phyloP scores from a whole-genome alignment of 2,329 filamentous ascomycete species.

The Lachnum nothofagi region DNA sequence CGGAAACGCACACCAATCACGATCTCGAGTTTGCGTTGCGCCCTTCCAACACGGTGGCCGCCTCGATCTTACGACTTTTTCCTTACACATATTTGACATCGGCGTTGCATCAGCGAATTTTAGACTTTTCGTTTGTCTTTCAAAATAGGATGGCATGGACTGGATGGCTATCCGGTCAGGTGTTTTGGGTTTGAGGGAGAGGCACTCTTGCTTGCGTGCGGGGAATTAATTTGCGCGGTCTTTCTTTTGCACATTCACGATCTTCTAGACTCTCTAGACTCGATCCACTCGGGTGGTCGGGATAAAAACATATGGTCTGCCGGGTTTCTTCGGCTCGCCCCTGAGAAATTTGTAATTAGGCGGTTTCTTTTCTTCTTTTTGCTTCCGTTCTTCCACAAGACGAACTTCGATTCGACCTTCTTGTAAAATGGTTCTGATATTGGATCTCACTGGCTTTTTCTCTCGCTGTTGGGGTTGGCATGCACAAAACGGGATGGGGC shows the following conservation, averaged over 20 bases:
- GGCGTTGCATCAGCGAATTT: slow-evolving; percentile 32
- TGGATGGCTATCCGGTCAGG: slow-evolving; percentile 34
- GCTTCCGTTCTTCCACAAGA: slow-evolving; percentile 27
- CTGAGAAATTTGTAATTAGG: slow-evolving; percentile 35
- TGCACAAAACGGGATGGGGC: slow-evolving; percentile 32
- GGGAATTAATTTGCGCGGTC: slow-evolving; percentile 22
- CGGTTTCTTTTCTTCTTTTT: slow-evolving; percentile 31
- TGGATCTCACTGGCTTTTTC: slow-evolving; percentile 24
- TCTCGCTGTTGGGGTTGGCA: slow-evolving; percentile 16
- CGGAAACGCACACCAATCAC: slow-evolving; percentile 23
- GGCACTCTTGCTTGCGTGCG: slow-evolving; percentile 28
- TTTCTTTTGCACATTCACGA: slow-evolving; percentile 30
- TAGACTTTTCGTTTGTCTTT: slow-evolving; percentile 32
- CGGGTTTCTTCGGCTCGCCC: slow-evolving; percentile 26
- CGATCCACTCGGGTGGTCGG: slow-evolving; percentile 19
- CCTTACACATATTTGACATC: slow-evolving; percentile 19
- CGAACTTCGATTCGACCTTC: slow-evolving; percentile 25
- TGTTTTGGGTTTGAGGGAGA: slow-evolving; percentile 32
- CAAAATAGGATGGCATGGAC: slow-evolving; percentile 33
- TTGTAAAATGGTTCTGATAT: slow-evolving; percentile 30
- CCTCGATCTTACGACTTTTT: slow-evolving; percentile 36
- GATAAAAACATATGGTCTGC: slow-evolving; percentile 25
- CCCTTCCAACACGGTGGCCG: slow-evolving; percentile 27
- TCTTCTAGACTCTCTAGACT: slow-evolving; percentile 25
- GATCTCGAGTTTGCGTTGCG: slow-evolving; percentile 35